phyloP scores from a whole-genome alignment of 129 eudicot genomes.

The Ambrosia artemisiifolia region DNA sequence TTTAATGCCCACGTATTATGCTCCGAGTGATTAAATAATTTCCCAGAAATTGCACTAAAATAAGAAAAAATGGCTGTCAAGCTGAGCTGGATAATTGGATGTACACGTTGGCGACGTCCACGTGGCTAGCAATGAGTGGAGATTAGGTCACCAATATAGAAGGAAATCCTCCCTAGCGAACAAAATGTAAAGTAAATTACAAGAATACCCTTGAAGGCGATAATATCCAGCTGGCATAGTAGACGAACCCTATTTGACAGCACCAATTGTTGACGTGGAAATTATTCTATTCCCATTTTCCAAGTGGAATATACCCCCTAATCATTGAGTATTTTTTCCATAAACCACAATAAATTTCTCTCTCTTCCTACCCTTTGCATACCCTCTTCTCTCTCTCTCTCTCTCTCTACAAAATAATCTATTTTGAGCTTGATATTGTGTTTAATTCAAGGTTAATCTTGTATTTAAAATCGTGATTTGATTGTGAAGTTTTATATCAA shows the following conservation, averaged over 20 bases:
- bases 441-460: neutral
- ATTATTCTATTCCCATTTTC: conserved; percentile 39
- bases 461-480: neutral
- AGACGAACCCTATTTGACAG: conserved; percentile 6
- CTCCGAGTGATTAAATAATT: neutral
- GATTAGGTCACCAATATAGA: conserved; percentile 23
- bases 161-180: conserved; percentile 16
- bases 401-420: conserved; percentile 6
- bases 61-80: conserved; percentile 20
- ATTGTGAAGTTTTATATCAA: neutral
- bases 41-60: conserved; percentile 12
- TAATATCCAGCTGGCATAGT: conserved; percentile 26
- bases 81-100: conserved; percentile 34
- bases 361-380: conserved; percentile 9
- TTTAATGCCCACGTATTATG: conserved; percentile 14
- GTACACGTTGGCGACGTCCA: conserved; percentile 36
- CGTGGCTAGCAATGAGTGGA: conserved; percentile 24
- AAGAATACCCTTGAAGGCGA: neutral
- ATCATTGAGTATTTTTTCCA: conserved; percentile 20
- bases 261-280: conserved; percentile 34
- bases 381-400: conserved; percentile 1
- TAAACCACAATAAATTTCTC: conserved; percentile 25
- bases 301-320: conserved; percentile 32
- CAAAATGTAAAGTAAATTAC: neutral
- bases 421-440: conserved; percentile 6